Evolutionary conservation across 805 yeast species (phyloP).

Genomic region (Ogataea angusta): DNA sequence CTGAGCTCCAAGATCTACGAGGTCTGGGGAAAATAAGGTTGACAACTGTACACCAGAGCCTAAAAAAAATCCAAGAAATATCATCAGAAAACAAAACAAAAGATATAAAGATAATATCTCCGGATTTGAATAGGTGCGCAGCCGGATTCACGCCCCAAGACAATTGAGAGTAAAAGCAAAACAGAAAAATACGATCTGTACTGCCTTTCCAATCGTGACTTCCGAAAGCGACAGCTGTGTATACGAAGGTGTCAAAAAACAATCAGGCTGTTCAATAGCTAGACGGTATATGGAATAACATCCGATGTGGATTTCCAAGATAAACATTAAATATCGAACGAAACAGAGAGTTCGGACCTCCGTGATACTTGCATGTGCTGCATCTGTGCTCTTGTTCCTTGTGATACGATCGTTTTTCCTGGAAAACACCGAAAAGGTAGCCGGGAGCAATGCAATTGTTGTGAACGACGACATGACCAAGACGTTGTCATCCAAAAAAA

Average conservation of each 20-base stretch:
- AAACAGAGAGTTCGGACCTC: conserved; percentile 9
- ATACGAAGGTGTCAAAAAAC: too few species aligned
- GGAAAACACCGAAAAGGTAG: not conserved
- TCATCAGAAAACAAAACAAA: not conserved
- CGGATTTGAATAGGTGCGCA: not conserved
- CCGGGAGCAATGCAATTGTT: conserved; percentile 1
- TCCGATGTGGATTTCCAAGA: conserved; percentile 4
- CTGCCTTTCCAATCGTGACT: too few species aligned
- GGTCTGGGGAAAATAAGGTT: conserved; percentile 47
- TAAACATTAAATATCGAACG: conserved; percentile 11
- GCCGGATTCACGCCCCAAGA: not conserved
- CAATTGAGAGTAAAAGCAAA: too few species aligned
- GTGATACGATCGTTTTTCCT: conserved; percentile 6
- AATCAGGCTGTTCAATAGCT: too few species aligned
- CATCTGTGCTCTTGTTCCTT: conserved; percentile 2
- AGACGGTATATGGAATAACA: too few species aligned
- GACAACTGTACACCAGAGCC: not conserved
- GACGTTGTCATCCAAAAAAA: conserved; percentile 5
- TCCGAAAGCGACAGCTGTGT: too few species aligned
- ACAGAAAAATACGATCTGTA: too few species aligned
- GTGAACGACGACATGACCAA: conserved; percentile 10
- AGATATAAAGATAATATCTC: not conserved
- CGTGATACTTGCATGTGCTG: conserved; percentile 7
- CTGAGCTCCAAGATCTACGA: conserved; percentile 52
- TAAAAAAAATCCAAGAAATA: not conserved